Evolutionary conservation across 139 green algal species (phyloP).

Genomic region (Deuterostichococcus epilithicus): DNA sequence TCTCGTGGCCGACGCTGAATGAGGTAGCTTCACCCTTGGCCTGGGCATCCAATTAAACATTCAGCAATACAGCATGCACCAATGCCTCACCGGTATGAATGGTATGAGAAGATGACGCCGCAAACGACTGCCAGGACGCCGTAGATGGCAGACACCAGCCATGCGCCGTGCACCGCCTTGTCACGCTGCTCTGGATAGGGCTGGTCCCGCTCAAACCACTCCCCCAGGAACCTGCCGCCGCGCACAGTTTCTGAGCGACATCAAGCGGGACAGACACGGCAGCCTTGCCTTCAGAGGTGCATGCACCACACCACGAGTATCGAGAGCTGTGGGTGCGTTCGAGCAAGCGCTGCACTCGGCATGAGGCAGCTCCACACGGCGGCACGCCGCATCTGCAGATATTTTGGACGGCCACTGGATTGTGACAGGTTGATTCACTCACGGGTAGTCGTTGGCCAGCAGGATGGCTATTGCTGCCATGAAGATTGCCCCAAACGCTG

Average conservation of each 20-base stretch:
- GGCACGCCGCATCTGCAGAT: neutral
- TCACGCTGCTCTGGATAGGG: constrained; percentile 34
- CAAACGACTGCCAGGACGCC: constrained; percentile 35
- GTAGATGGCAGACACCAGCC: constrained; percentile 44
- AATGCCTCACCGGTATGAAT: constrained; percentile 5
- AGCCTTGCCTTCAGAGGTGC: neutral
- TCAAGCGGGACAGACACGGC: neutral
- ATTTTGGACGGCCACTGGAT: neutral
- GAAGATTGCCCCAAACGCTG: constrained; percentile 40
- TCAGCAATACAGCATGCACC: neutral
- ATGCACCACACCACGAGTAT: neutral
- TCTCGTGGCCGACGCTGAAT: neutral
- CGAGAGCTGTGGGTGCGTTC: neutral
- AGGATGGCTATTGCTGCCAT: constrained; percentile 32
- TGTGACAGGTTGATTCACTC: neutral
- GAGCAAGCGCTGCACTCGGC: neutral
- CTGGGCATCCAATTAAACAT: neutral
- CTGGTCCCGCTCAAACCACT: constrained; percentile 46
- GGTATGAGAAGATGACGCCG: constrained; percentile 20
- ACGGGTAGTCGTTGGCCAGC: constrained; percentile 46
- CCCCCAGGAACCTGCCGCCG: constrained; percentile 46
- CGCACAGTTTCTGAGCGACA: neutral
- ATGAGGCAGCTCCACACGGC: neutral
- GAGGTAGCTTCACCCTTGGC: neutral
- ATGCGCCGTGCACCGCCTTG: constrained; percentile 36